Percentiles rank a stretch among this genome's conserved stretches.
phyloP scores from a whole-genome alignment of 1,284 basidiomycete genomes.

The Leucoagaricus sp. region DNA sequence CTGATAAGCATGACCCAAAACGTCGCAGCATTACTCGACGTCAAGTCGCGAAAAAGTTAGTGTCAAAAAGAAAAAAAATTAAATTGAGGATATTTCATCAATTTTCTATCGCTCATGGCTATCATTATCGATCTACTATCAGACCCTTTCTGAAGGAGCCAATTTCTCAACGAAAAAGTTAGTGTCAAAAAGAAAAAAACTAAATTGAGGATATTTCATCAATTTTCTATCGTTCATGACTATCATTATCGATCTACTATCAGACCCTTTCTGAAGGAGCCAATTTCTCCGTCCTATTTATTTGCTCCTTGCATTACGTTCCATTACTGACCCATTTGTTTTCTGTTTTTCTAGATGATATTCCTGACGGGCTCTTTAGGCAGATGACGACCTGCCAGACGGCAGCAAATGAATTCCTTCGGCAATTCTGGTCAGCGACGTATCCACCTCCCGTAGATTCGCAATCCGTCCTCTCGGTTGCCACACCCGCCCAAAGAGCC shows the following conservation, averaged over 20 bases:
- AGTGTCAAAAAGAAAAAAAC: conserved; percentile 23
- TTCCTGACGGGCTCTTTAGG: conserved; percentile 77
- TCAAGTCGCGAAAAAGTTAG: conserved; percentile 64
- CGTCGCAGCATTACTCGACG: conserved; percentile 66
- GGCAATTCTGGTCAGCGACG: conserved; percentile 93
- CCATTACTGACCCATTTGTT: conserved; percentile 2
- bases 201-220: neutral
- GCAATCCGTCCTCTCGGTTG: conserved; percentile 40
- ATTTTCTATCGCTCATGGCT: neutral
- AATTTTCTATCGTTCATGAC: neutral
- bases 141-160: neutral
- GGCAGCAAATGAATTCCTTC: conserved; percentile 92
- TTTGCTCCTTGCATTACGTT: conserved; percentile 1
- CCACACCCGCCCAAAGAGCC: conserved; percentile 65
- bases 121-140: neutral
- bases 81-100: neutral
- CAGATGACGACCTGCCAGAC: conserved; percentile 90
- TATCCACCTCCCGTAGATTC: conserved; percentile 74
- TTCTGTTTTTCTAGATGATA: conserved; percentile 53
- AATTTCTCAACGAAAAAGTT: conserved; percentile 52
- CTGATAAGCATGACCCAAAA: conserved; percentile 78
- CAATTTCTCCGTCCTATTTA: conserved; percentile 4
- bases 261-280: neutral
- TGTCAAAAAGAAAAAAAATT: conserved; percentile 11
- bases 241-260: neutral